phyloP scores from a whole-genome alignment of 169 alveolate species.

The Plasmodium cynomolgi region DNA sequence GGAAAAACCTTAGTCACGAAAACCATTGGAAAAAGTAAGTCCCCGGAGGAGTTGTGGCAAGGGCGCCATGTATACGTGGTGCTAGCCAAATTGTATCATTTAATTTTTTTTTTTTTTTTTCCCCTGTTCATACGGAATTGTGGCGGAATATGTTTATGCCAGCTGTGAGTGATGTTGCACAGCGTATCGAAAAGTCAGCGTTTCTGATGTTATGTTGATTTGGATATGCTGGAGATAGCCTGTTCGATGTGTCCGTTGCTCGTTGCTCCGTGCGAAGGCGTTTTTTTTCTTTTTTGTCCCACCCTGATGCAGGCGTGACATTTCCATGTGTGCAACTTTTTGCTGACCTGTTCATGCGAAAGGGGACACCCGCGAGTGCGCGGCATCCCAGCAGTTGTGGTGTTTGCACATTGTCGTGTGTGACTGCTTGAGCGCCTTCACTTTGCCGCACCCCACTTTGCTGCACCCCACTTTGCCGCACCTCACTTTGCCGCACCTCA shows the following conservation, averaged over 20 bases:
- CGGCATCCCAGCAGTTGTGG: no score
- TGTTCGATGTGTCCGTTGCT: not conserved
- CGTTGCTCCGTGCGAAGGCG: not conserved
- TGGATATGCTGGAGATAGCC: not conserved
- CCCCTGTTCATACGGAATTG: constrained; percentile 3
- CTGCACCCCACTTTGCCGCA: not conserved
- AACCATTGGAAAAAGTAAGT: constrained; percentile 94
- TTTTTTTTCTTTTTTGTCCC: not conserved
- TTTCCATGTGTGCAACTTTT: not conserved
- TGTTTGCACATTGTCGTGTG: not conserved
- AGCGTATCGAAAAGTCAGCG: not conserved
- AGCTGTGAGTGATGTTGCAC: not conserved
- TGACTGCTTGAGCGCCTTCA: not conserved
- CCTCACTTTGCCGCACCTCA: not conserved
- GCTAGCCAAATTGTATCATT: not conserved
- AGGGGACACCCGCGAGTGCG: not conserved
- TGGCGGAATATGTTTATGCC: not conserved
- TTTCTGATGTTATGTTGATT: not conserved
- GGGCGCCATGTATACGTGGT: constrained; percentile 26
- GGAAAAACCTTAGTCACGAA: constrained; percentile 96
- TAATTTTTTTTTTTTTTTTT: not conserved
- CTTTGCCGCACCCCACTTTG: not conserved
- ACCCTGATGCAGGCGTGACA: not conserved
- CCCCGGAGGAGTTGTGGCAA: not conserved
- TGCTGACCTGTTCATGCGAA: not conserved